Evolutionary conservation across 169 alveolate species (phyloP), one percentile per base, ranked within the genome.

Genomic region (Plasmodium chabaudi): DNA sequence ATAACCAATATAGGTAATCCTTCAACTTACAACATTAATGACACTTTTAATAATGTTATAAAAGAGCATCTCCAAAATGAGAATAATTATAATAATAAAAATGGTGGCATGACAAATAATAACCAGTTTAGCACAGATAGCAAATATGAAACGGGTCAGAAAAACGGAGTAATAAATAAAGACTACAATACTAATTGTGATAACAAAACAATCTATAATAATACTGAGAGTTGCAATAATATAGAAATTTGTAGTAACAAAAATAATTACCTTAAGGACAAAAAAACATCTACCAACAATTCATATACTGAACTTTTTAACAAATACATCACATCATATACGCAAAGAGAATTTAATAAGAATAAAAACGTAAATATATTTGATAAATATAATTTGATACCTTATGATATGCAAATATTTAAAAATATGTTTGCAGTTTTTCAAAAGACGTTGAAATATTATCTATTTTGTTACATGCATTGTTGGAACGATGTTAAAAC

Each of bases 401-500:
- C 87, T 2, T 86, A 86, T 70, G 87, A 86, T 46, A 42, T 86
- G 13, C 91, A 86, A 59, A 70, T 86, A 12, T 86, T 86, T 57
- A 86, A 86, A 46, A 86, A 71, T 70, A 86, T 86, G 5, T 86
- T 86, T 61, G n/a, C 60, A 25, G 87, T 86, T 49, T 86, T 86
- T 57, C 91, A 86, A 19, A 86, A 69, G 55, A 70, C 87, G 0
- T 15, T 86, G 71, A 86, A 86, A 17, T 63, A 63, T 70, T 86
- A 86, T 59, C 21, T 86, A 47, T 86, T 86, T 51, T 70, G 91
- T 34, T 86, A 86, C 25, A 86, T 86, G 86, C 87, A 86, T 70
- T 86, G 91, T 13, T 86, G 91, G 91, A 70, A 68, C 7, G 91
- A 86, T 61, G 87, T 86, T 15, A 86, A 59, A 59, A 71, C 23